Evolutionary conservation across 2,329 filamentous ascomycete species (phyloP), one percentile per base, ranked within the genome.

Genomic region (Calonectria hawksworthii): DNA sequence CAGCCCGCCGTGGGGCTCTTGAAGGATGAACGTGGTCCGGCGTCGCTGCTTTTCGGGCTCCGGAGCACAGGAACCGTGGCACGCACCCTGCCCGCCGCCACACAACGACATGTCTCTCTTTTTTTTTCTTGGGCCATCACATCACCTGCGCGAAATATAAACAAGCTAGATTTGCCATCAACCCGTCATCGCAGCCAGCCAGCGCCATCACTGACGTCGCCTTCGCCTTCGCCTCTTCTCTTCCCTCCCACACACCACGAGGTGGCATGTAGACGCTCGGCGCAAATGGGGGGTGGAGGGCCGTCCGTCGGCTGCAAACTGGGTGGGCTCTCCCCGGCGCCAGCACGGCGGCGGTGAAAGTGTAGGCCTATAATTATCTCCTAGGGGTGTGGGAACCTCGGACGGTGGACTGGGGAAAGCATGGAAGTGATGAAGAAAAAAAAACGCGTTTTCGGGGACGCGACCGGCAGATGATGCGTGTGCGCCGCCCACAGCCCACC

Each of bases 261-360:
- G 44, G 56, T 61, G 32, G 56, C 34, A 61, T 56, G 38, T 61
- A 61, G 56, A 61, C 56, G 56, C 56, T 61, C 56, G 56, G 56
- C 56, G 56, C n/a, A 61, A 36, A 61, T 61, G 56, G 56, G 32
- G 56, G 54, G n/a, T n/a, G n/a, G n/a, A n/a, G n/a, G 56, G 56
- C 28, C 52, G 32, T n/a, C 18, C 13, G 30, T 61, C 38, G 61
- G 38, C 61, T 64, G 61, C 38, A 64, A 47, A 64, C 36, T 47
- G 36, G 61, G 61, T 64, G 61, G 68, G 30, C 30, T 32, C 47
- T 64, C 47, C 68, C 32, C 32, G 59, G 47, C 44, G 44, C n/a
- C 50, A 50, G n/a, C 30, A 63, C 68, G 68, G 68, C 65, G 65
- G 65, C 72, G 72, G 72, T 73, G 67, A 73, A 73, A 23, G 67